Base-by-base conservation (phyloP, 2,329 filamentous ascomycete genomes). In the Diaporthe ilicicola region DNA sequence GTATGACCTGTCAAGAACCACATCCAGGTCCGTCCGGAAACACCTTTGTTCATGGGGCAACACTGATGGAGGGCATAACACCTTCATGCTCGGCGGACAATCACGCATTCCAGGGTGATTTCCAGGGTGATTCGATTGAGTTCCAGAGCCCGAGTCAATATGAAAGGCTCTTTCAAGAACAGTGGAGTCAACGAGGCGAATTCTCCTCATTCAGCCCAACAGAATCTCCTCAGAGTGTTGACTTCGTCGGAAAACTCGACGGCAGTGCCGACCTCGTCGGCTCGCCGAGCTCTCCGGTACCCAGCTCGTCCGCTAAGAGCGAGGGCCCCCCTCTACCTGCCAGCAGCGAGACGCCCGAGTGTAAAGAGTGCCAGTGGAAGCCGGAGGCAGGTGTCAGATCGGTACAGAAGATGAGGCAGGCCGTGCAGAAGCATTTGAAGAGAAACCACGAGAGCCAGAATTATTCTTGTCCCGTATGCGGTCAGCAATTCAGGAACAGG, bases 371-470 rank as follows among this genome's bases (percentile, higher is more conserved):
- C 66, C 0, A 1, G 0, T 68, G 53, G 53, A 22, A 7, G 17
- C 66, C 66, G 12, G 27, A 67, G 8, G 2, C 2, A 1, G 39
- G 10, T 12, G 19, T 10, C 8, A 59, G 66, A 22, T 4, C 42
- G 42, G 0, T 10, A 1, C 10, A 39, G 32, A 42, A 22, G 39
- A 24, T 59, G 17, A 15, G 1, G 51, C 10, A 22, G 34, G 66
- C 66, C 1, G 42, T 59, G 42, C 32, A 51, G 44, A 68, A 68
- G 44, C 66, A 68, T 32, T 7, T 59, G 29, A 68, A 42, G 34
- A 42, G 66, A 1, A 59, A 59, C 42, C 66, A 68, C 22, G 0
- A 13, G 9, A 39, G 42, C 42, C 6, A 9, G 19, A 6, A 59
- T 29, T 50, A 22, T 8, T 6, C 3, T 6, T 68, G 66, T 22